These are phyloP conservation scores for Kodamaea nitidulidarum DNA, from an alignment of 805 yeast genomes.

Conservation along the genomic window DNA sequence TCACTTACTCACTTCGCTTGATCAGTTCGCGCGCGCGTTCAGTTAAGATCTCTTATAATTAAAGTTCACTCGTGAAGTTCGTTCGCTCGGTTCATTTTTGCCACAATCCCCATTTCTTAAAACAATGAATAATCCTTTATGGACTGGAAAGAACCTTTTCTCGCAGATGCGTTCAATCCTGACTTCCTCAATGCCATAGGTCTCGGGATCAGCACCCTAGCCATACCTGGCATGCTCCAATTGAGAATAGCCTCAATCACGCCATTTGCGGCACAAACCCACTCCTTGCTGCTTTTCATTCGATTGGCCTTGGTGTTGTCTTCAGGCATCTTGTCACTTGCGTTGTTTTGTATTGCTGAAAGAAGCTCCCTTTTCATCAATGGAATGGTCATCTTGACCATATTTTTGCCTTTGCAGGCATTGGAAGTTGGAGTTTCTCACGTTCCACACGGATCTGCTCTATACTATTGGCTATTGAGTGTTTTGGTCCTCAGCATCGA, in stretches of 20 bases:
- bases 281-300: slow-evolving; percentile 7
- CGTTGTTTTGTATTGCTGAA: neutral
- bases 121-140: neutral
- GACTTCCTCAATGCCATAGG: slow-evolving; percentile 17
- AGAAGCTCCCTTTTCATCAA: slow-evolving; percentile 1
- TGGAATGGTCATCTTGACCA: slow-evolving; percentile 8
- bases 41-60: no score
- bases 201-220: slow-evolving; percentile 10
- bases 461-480: slow-evolving; percentile 20
- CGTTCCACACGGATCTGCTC: slow-evolving; percentile 20
- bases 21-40: no score
- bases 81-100: no score
- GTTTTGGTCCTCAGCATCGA: slow-evolving; percentile 11
- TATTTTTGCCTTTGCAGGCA: slow-evolving; percentile 18
- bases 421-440: slow-evolving; percentile 20
- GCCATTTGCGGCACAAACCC: slow-evolving; percentile 14
- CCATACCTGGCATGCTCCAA: slow-evolving; percentile 14
- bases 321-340: neutral
- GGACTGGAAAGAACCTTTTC: slow-evolving; percentile 1
- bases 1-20: no score
- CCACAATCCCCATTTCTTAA: no score
- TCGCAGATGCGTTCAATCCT: slow-evolving; percentile 21
- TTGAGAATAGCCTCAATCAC: slow-evolving; percentile 13
- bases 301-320: neutral
- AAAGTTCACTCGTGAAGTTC: no score